Base-by-base conservation (phyloP, 768 basidiomycete species). In the Tubosaeta sp. region DNA sequence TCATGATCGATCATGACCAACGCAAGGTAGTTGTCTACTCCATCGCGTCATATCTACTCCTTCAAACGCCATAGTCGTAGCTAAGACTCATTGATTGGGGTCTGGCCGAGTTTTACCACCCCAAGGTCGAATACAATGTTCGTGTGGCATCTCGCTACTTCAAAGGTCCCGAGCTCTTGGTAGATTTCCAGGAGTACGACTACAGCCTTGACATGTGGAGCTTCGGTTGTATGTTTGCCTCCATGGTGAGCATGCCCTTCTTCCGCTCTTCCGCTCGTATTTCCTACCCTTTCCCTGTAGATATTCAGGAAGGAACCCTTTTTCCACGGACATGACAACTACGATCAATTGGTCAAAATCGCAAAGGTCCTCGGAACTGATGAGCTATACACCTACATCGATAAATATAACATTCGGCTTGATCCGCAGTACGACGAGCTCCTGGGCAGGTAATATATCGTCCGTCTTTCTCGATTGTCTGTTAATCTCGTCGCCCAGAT, bases 291-390 rank as follows among this genome's bases (percentile, higher is more conserved):
- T 41, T 5, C 41, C 38, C 29, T 49, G 19, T 59, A 97, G 95
- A 97, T 98, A 64, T 97, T 98, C 82, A 85, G 95, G 61, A 97
- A 97, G 70, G 95, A 97, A 69, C 95, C 95, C 22, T 97, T 97
- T 76, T 98, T 98, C 82, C 95, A 98, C 64, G 95, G 95, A 14
- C 95, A 97, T 66, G 95, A 98, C 72, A 98, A 98, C 72, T 95
- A 95, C 64, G 95, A 98, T 72, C 95, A 97, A 67, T 76, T 98
- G 53, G 95, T 95, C 65, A 98, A 97, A 75, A 98, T 98, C 58
- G 86, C 93, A 50, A 98, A 97, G 75, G 94, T 98, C 46, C 78
- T 98, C 54, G 95, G 95, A 42, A 98, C 95, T 5, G 95, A 97
- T 59, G 95, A 95, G 62, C 72, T 98, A 33, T 95, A 91, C 67